Evolutionary conservation across 208 protist species (phyloP).

Genomic region (Wallacemonas collosoma): DNA sequence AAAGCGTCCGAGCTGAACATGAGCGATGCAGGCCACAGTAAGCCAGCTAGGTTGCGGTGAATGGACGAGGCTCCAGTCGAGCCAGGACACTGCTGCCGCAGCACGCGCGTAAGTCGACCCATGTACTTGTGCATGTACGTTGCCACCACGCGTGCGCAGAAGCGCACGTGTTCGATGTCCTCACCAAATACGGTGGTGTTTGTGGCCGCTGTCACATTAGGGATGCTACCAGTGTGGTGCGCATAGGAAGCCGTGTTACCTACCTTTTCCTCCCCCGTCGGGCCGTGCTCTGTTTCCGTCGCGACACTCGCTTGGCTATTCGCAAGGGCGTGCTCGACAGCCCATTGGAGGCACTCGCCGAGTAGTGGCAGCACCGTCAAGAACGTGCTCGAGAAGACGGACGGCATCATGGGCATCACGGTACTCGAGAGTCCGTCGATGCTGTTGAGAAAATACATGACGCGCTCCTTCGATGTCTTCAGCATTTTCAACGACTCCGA

Average conservation of each 20-base stretch:
- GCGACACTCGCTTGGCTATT: slow-evolving; percentile 4
- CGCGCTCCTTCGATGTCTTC: slow-evolving; percentile 28
- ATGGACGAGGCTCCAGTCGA: slow-evolving; percentile 9
- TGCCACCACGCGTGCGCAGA: slow-evolving; percentile 80
- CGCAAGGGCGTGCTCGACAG: slow-evolving; percentile 55
- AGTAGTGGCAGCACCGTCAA: slow-evolving; percentile 74
- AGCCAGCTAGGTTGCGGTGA: slow-evolving; percentile 33
- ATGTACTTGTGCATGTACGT: slow-evolving; percentile 87
- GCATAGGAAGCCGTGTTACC: too few relatives aligned
- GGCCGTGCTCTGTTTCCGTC: not conserved
- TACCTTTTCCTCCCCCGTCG: too few relatives aligned
- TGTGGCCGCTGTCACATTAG: not conserved
- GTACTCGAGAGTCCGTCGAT: slow-evolving; percentile 74
- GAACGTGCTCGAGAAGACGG: slow-evolving; percentile 72
- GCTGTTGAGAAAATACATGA: slow-evolving; percentile 76
- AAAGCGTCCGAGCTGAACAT: slow-evolving; percentile 74
- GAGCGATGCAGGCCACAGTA: slow-evolving; percentile 49
- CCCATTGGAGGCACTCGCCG: slow-evolving; percentile 67
- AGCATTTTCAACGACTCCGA: not conserved
- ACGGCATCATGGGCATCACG: slow-evolving; percentile 69
- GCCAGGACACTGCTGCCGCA: not conserved
- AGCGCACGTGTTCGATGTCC: slow-evolving; percentile 83
- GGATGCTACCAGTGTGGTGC: too few relatives aligned
- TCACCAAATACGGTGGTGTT: slow-evolving; percentile 63
- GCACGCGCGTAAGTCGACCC: slow-evolving; percentile 25